A percentile compares a stretch with the other conserved stretches of the same genome.
Evolutionary conservation across 768 basidiomycete genomes (phyloP).

Genomic region (Rhodocollybia butyracea): DNA sequence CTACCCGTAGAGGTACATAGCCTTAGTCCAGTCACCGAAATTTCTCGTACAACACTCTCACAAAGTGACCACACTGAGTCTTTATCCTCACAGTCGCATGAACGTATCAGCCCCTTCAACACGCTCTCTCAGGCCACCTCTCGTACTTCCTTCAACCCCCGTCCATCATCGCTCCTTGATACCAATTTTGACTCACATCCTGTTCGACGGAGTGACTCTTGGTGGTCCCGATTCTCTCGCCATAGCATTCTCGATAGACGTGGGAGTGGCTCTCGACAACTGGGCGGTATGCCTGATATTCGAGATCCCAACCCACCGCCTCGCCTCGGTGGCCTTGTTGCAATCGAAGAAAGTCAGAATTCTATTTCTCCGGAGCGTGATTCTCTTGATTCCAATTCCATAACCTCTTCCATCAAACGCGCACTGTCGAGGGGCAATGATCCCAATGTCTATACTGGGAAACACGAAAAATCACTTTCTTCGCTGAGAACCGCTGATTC

Average conservation of each 20-base stretch:
- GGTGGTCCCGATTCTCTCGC: slow-evolving; percentile 76
- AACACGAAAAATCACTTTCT: slow-evolving; percentile 48
- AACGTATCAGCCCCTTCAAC: slow-evolving; percentile 35
- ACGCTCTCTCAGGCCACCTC: slow-evolving; percentile 22
- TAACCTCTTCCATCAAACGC: slow-evolving; percentile 4
- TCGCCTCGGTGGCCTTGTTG: slow-evolving; percentile 34
- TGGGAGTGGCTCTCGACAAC: slow-evolving; percentile 35
- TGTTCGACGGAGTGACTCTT: slow-evolving; percentile 65
- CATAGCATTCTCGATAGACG: slow-evolving; percentile 62
- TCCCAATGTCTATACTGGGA: slow-evolving; percentile 29
- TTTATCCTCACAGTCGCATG: slow-evolving; percentile 21
- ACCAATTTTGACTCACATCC: slow-evolving; percentile 29
- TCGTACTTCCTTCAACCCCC: slow-evolving; percentile 20
- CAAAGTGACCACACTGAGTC: slow-evolving; percentile 21
- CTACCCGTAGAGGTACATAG: slow-evolving; percentile 14
- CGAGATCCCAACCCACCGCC: slow-evolving; percentile 82
- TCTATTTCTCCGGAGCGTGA: slow-evolving; percentile 23
- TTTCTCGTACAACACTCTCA: slow-evolving; percentile 19
- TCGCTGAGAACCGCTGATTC: slow-evolving; percentile 66
- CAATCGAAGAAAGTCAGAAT: slow-evolving; percentile 52
- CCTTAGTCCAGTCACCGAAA: slow-evolving; percentile 32
- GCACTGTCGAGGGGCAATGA: slow-evolving; percentile 8
- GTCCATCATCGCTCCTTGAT: slow-evolving; percentile 21
- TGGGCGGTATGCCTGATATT: slow-evolving; percentile 45
- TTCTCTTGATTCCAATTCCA: slow-evolving; percentile 14